phyloP scores from a whole-genome alignment of 1,284 basidiomycete species.

The Sporisorium exsertum region DNA sequence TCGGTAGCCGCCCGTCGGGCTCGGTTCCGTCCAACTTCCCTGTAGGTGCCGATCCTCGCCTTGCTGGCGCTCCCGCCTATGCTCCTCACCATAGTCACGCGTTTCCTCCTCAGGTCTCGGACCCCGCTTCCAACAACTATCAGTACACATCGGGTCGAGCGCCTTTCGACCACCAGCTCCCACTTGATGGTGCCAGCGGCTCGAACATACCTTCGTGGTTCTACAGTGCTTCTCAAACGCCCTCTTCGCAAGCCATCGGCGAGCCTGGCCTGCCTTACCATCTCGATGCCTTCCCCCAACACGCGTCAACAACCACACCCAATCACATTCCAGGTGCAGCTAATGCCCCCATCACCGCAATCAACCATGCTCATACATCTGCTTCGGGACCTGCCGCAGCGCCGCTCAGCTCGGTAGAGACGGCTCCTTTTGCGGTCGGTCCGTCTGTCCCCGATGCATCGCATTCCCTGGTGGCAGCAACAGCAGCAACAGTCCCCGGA shows the following conservation, averaged over 20 bases:
- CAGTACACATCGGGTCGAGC: conserved; percentile 25
- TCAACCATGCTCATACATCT: neutral
- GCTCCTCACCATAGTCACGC: conserved; percentile 12
- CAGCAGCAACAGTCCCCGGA: conserved; percentile 11
- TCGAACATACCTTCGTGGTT: conserved; percentile 33
- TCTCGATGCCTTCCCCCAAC: conserved; percentile 22
- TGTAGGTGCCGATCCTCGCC: conserved; percentile 27
- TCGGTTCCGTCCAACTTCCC: conserved; percentile 14
- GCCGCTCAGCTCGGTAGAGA: conserved; percentile 7
- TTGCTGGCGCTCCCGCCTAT: conserved; percentile 9
- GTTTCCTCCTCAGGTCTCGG: conserved; percentile 11
- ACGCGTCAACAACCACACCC: conserved; percentile 7
- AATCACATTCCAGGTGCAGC: conserved; percentile 11
- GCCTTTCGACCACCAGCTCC: conserved; percentile 19
- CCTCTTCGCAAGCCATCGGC: neutral
- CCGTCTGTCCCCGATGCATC: neutral
- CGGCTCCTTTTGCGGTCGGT: conserved; percentile 18
- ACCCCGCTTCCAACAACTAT: conserved; percentile 24
- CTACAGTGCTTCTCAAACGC: conserved; percentile 15
- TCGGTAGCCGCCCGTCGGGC: conserved; percentile 21
- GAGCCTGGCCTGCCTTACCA: conserved; percentile 17
- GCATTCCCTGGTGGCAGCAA: conserved; percentile 2
- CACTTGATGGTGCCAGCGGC: conserved; percentile 14
- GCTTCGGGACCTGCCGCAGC: conserved; percentile 5
- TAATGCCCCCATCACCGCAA: conserved; percentile 5